A percentile compares a stretch with the other conserved stretches of the same genome.
These are phyloP conservation scores for Aphanocladium album DNA, from an alignment of 2,329 filamentous ascomycete genomes.

Conservation along the genomic window DNA sequence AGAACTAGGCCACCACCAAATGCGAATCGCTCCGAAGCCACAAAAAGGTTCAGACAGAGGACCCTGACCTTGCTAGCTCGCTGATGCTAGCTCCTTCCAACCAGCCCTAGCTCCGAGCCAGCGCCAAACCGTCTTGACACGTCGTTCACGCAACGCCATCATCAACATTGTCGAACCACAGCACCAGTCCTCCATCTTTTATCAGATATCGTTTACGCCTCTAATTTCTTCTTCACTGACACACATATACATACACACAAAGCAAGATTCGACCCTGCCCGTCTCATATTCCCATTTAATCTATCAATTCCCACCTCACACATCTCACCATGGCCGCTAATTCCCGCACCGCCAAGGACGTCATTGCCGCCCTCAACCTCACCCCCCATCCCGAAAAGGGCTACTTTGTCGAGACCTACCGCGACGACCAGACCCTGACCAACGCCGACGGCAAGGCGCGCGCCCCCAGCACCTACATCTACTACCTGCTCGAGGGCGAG, in stretches of 20 bases:
- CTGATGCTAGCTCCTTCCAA: not conserved
- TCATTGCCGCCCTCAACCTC: slow-evolving; percentile 39
- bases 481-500: slow-evolving; percentile 45
- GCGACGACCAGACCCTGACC: slow-evolving; percentile 27
- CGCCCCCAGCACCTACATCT: slow-evolving; percentile 45
- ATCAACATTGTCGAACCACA: not conserved
- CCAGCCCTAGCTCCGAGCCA: not conserved
- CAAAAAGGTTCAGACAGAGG: not conserved
- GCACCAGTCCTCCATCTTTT: too few relatives aligned
- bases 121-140: not conserved
- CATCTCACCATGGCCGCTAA: slow-evolving; percentile 3
- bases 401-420: slow-evolving; percentile 43
- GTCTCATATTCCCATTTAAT: too few relatives aligned
- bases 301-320: too few relatives aligned
- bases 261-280: too few relatives aligned
- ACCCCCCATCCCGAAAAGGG: slow-evolving; percentile 44
- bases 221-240: too few relatives aligned
- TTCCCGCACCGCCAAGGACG: slow-evolving; percentile 35
- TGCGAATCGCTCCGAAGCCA: not conserved
- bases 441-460: slow-evolving; percentile 42
- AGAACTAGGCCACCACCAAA: too few relatives aligned
- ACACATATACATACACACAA: too few relatives aligned
- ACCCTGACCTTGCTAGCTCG: too few relatives aligned
- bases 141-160: too few relatives aligned
- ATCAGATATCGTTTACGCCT: too few relatives aligned